Evolutionary conservation across 1,139 yeast species (phyloP), one percentile per base, ranked within the genome.

Genomic region (Protomyces pachydermus): DNA sequence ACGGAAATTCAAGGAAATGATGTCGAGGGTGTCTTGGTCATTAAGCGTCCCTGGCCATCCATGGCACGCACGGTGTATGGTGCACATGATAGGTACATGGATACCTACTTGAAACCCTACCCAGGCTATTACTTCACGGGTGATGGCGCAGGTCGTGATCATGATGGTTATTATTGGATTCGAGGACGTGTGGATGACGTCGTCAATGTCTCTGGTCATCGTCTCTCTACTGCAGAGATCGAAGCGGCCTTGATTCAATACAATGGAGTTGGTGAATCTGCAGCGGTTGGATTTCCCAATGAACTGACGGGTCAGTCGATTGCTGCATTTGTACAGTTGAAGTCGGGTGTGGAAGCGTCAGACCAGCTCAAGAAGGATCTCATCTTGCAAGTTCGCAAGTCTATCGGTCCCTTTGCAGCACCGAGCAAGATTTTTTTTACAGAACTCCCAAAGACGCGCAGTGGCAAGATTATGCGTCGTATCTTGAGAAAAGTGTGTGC

Each of bases 161-260:
- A 87, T 72, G 98, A 93, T 74, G 98, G 98, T 62, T 93, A 87
- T 82, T 90, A 91, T 81, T 93, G 98, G 97, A 91, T 93, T 73
- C 84, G 96, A 77, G 98, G 98, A 72, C 88, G 98, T 80, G 98
- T 93, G 70, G 98, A 93, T 77, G 98, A 93, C 73, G 98, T 93
- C 69, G 98, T 93, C 71, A 93, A 93, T 75, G 98, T 93, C 61
- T 87, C 96, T 65, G 98, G 98, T 70, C 98, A 93, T 78, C 87
- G 98, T 79, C 82, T 93, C 72, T 91, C 97, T 25, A 93, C 98
- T 61, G 91, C 98, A 60, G 98, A 93, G 79, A 93, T 93, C 72
- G 98, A 93, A 80, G 89, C 97, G 46, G 95, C 96, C 46, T 81
- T 93, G 71, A 82, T 85, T 70, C 91, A 87, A 75, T 90, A 89